A percentile compares a stretch with the other conserved stretches of the same genome.
Conservation (phyloP, 2,329 filamentous ascomycete species). For the Fusarium chuoi region DNA sequence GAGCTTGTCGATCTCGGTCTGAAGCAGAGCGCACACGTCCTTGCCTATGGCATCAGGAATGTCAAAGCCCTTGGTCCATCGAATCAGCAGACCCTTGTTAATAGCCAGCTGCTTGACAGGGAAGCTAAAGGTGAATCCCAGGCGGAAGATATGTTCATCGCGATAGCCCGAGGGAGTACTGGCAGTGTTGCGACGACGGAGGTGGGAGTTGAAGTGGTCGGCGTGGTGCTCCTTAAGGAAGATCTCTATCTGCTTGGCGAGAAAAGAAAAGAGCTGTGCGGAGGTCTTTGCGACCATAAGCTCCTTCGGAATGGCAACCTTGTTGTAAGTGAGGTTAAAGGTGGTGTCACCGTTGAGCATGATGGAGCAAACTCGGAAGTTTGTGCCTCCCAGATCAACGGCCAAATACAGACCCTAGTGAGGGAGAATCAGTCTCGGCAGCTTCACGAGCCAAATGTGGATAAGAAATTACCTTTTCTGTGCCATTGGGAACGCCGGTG, state of each 20-base stretch:
- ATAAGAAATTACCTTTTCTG: conserved; percentile 79
- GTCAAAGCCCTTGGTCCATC: conserved; percentile 99
- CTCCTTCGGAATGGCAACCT: conserved; percentile 88
- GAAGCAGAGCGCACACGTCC: conserved; percentile 91
- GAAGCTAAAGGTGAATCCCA: conserved; percentile 99
- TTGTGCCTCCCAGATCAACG: conserved; percentile 97
- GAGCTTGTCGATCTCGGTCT: conserved; percentile 87
- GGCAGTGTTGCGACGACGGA: conserved; percentile 70
- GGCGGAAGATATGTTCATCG: conserved; percentile 84
- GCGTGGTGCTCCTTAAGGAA: conserved; percentile 90
- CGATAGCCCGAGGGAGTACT: conserved; percentile 68
- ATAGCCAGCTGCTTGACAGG: conserved; percentile 94
- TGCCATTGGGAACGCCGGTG: conserved; percentile 94
- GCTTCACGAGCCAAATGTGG: neutral
- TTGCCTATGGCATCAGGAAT: conserved; percentile 94
- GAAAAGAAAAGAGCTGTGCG: conserved; percentile 88
- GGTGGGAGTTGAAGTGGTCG: conserved; percentile 82
- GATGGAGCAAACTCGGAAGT: conserved; percentile 97
- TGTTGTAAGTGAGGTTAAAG: conserved; percentile 92
- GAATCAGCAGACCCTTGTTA: conserved; percentile 92
- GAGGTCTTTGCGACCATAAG: conserved; percentile 91
- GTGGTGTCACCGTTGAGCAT: conserved; percentile 93
- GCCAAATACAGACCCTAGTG: conserved; percentile 89
- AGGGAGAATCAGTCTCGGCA: conserved; percentile 13
- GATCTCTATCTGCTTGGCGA: conserved; percentile 89